Evolutionary conservation across 495 filamentous ascomycete species (phyloP).

Genomic region (Rostrohypoxylon terebratum): DNA sequence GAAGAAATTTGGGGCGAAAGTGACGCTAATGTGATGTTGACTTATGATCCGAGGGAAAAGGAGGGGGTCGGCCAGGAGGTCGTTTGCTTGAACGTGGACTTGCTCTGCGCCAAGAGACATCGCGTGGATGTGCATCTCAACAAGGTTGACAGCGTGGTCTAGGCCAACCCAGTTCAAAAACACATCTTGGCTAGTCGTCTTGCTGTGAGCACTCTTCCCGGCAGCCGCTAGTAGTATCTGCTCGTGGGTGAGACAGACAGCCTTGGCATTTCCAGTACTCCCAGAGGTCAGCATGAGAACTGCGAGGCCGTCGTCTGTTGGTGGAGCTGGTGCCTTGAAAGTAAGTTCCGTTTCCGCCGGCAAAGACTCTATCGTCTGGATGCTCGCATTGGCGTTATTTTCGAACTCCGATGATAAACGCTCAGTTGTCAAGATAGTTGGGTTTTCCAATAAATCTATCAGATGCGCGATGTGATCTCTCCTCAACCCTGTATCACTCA

Average conservation of each 20-base stretch:
- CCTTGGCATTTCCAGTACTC: slow-evolving; percentile 9
- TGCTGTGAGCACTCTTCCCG: slow-evolving; percentile 5
- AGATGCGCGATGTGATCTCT: slow-evolving; percentile 3
- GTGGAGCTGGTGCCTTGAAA: neutral
- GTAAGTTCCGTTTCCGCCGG: neutral
- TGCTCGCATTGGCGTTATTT: neutral
- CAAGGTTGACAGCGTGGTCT: slow-evolving; percentile 7
- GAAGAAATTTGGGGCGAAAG: slow-evolving; percentile 4
- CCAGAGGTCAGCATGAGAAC: slow-evolving; percentile 1
- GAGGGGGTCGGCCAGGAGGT: slow-evolving; percentile 10
- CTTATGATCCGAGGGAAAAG: neutral
- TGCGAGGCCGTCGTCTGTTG: neutral
- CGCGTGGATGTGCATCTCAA: slow-evolving; percentile 7
- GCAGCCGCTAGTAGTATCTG: slow-evolving; percentile 6
- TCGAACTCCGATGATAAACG: neutral
- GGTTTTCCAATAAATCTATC: slow-evolving; percentile 4
- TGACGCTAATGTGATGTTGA: slow-evolving; percentile 3
- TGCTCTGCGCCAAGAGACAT: slow-evolving; percentile 12
- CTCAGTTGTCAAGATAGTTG: slow-evolving; percentile 2
- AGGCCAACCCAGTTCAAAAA: slow-evolving; percentile 13
- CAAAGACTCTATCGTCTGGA: slow-evolving; percentile 10
- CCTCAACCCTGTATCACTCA: slow-evolving; percentile 1
- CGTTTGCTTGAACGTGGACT: slow-evolving; percentile 4
- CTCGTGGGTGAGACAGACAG: slow-evolving; percentile 4
- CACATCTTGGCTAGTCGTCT: slow-evolving; percentile 2